phyloP scores from a whole-genome alignment of 2,329 filamentous ascomycete genomes.

The Sarocladium brachiariae region DNA sequence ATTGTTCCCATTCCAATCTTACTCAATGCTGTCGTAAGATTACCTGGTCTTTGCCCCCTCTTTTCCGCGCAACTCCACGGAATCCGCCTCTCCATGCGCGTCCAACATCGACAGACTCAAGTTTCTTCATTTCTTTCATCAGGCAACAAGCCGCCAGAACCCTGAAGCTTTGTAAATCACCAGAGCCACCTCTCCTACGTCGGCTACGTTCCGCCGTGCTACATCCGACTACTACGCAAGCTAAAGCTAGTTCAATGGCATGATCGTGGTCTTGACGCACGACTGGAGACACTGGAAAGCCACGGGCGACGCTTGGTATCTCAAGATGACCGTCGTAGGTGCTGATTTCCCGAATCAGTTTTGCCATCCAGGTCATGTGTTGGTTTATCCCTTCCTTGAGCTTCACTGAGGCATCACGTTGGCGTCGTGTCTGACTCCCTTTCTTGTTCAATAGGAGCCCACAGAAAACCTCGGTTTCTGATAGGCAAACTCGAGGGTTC shows the following conservation, averaged over 20 bases:
- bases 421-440: constrained; percentile 40
- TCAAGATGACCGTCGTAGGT: no score
- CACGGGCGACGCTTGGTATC: no score
- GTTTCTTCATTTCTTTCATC: constrained; percentile 20
- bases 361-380: constrained; percentile 34
- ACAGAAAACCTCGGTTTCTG: constrained; percentile 48
- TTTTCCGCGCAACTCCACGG: no score
- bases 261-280: constrained; percentile 17
- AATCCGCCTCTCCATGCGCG: no score
- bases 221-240: constrained; percentile 25
- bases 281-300: no score
- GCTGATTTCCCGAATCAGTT: constrained; percentile 23
- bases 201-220: constrained; percentile 6
- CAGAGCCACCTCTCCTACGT: constrained; percentile 13
- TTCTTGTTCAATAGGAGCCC: constrained; percentile 47
- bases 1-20: no score
- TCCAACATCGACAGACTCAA: constrained; percentile 9
- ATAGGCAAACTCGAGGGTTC: constrained; percentile 35
- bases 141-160: constrained; percentile 31
- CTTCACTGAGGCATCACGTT: constrained; percentile 44
- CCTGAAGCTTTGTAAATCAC: constrained; percentile 27
- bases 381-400: constrained; percentile 46
- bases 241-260: constrained; percentile 27
- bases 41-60: no score
- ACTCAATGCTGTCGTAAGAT: no score